These are phyloP conservation scores for Phalaenopsis equestris DNA, from an alignment of 106 monocot species.

Conservation along the genomic window DNA sequence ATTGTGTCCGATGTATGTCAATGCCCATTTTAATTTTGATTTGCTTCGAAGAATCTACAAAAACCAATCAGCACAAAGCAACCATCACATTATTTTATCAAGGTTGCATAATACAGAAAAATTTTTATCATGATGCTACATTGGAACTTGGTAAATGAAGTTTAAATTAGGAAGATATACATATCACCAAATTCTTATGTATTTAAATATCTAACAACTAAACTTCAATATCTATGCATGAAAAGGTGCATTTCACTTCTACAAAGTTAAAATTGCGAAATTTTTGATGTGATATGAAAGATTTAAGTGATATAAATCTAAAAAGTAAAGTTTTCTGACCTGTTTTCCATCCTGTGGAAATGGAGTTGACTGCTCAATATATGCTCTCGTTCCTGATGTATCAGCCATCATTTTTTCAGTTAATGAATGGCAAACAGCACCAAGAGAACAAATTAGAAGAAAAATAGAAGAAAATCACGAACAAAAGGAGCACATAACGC, in stretches of 20 bases:
- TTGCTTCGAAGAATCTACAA: too few species aligned
- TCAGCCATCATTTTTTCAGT: not conserved
- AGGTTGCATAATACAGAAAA: not conserved
- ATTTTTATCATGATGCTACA: not conserved
- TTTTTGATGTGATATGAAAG: too few species aligned
- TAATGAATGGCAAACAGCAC: not conserved
- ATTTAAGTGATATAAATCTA: too few species aligned
- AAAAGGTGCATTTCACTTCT: too few species aligned
- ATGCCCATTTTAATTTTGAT: too few species aligned
- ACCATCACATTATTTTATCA: not conserved
- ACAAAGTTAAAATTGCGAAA: too few species aligned
- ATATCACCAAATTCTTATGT: too few species aligned
- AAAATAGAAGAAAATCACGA: not conserved
- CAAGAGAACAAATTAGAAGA: not conserved
- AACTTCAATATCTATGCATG: too few species aligned
- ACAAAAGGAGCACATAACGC: not conserved
- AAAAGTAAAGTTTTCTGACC: conserved; percentile 22
- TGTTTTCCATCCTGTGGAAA: conserved; percentile 88
- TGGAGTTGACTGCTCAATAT: conserved; percentile 88
- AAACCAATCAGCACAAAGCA: too few species aligned
- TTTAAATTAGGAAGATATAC: too few species aligned
- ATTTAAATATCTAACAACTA: too few species aligned
- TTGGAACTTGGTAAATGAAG: not conserved
- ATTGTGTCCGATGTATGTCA: too few species aligned
- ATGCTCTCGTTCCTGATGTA: conserved; percentile 75